These are phyloP conservation scores for Podospora pseudoanserina DNA, from an alignment of 495 filamentous ascomycete species.

Conservation along the genomic window DNA sequence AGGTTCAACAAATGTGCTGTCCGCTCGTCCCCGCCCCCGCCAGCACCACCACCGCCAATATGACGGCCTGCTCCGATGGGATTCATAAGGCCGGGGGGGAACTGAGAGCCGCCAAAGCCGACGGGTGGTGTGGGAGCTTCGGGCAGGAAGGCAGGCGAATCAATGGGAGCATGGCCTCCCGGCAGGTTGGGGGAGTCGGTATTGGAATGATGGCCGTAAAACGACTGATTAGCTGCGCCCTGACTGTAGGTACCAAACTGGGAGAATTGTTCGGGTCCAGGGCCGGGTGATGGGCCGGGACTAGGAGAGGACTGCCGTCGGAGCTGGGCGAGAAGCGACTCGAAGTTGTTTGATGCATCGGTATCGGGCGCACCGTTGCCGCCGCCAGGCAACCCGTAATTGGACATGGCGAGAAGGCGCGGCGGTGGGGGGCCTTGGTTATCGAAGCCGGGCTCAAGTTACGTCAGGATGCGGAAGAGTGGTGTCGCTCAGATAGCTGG, in stretches of 20 bases:
- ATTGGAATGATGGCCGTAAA: slow-evolving; percentile 36
- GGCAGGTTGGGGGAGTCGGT: slow-evolving; percentile 32
- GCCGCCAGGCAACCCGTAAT: slow-evolving; percentile 42
- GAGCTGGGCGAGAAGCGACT: slow-evolving; percentile 38
- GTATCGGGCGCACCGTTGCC: slow-evolving; percentile 25
- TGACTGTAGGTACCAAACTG: slow-evolving; percentile 35
- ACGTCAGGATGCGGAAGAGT: neutral
- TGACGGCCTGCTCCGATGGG: slow-evolving; percentile 40
- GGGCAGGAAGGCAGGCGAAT: slow-evolving; percentile 44
- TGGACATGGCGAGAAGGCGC: slow-evolving; percentile 35
- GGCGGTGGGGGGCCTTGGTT: neutral
- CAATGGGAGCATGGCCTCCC: slow-evolving; percentile 24
- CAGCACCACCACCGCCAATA: slow-evolving; percentile 39
- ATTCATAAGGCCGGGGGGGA: slow-evolving; percentile 38
- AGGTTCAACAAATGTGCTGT: slow-evolving; percentile 77
- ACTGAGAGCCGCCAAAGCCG: slow-evolving; percentile 40
- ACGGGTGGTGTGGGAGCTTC: slow-evolving; percentile 48
- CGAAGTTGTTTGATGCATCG: slow-evolving; percentile 26
- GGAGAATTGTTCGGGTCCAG: slow-evolving; percentile 24
- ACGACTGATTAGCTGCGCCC: slow-evolving; percentile 28
- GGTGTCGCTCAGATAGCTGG: neutral
- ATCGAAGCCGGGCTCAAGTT: neutral
- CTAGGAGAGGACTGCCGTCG: slow-evolving; percentile 36
- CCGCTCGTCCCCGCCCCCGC: slow-evolving; percentile 51
- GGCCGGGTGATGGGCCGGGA: slow-evolving; percentile 17